These are phyloP conservation scores for Flaveria ramosissima DNA, from an alignment of 129 eudicot genomes.

Conservation along the genomic window DNA sequence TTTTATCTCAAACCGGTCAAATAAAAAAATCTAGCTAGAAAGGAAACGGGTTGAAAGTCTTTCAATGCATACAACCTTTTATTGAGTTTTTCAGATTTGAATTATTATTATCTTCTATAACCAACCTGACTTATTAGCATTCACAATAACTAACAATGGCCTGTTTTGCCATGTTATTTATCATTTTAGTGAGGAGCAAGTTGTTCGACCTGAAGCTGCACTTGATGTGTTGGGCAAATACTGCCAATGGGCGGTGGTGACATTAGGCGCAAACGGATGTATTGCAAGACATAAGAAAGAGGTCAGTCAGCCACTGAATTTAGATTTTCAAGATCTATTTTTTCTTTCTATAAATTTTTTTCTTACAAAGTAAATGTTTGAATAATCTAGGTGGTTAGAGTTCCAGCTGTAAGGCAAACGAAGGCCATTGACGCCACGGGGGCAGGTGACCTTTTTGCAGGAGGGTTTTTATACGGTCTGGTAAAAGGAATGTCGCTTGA, in stretches of 20 bases:
- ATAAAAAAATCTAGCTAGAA: not conserved
- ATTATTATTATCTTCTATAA: not conserved
- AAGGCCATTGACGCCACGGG: constrained; percentile 90
- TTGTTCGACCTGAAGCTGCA: constrained; percentile 69
- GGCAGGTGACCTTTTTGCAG: constrained; percentile 97
- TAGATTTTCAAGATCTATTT: not conserved
- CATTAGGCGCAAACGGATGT: constrained; percentile 88
- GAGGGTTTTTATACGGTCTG: constrained; percentile 92
- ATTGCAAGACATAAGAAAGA: constrained; percentile 79
- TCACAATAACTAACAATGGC: no score
- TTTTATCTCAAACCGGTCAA: not conserved
- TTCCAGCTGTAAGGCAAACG: constrained; percentile 77
- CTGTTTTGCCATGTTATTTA: not conserved
- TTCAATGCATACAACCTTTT: not conserved
- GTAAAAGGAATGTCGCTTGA: constrained; percentile 80
- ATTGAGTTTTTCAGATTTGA: not conserved
- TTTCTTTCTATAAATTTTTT: not conserved
- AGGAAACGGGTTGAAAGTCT: not conserved
- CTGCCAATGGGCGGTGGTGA: constrained; percentile 96
- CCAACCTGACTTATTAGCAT: not conserved
- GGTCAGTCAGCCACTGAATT: constrained; percentile 34
- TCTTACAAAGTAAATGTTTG: not conserved
- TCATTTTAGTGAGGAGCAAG: constrained; percentile 52
- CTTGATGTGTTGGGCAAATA: constrained; percentile 67
- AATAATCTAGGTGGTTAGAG: constrained; percentile 55